Base-by-base conservation (phyloP, 2,329 filamentous ascomycete species). In the Colletotrichum lentis region DNA sequence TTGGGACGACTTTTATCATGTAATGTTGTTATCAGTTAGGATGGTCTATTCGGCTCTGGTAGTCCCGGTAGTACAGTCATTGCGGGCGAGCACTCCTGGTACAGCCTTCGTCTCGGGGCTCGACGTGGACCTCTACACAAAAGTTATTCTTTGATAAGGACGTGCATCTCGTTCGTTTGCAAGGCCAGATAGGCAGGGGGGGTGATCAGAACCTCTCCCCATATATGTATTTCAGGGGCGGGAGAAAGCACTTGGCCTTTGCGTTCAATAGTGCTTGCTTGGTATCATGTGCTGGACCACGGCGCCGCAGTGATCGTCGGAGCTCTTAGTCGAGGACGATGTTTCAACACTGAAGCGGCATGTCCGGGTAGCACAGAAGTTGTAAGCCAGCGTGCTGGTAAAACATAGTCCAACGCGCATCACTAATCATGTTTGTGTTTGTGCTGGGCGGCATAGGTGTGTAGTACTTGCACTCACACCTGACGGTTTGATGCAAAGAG, bases 231-330 rank as follows among this genome's bases (percentile, higher is more conserved):
- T 54, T 69, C 50, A 8, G 8, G 8, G 31, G 31, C 31, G 8
- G 31, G 47, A 64, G 37, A 57, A 61, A 79, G 80, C 77, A 82
- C 78, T 73, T 77, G 75, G 77, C 76, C 78, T 76, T 76, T 73
- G 41, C 72, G 71, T 71, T 74, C 73, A 72, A 71, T 74, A 77
- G 73, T 69, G 73, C 74, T 74, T 70, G 60, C 73, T 72, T 71
- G 24, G 24, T 24, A 24, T 24, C 24, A 24, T 64, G 46, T 69
- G 69, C 22, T 27, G 27, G 41, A 64, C 71, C 66, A 69, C 66
- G 63, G 57, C 59, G 65, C 65, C 67, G 47, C 69, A 62, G 62
- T 69, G 63, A 57, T 43, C 47, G n/a, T 27, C 10, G 53, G 18
- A 24, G 56, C 14, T 27, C 14, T 7, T 27, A 18, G 14, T 16